Base-by-base conservation (phyloP, 2,329 filamentous ascomycete species). In the Neophaeococcomyces mojaviensis region DNA sequence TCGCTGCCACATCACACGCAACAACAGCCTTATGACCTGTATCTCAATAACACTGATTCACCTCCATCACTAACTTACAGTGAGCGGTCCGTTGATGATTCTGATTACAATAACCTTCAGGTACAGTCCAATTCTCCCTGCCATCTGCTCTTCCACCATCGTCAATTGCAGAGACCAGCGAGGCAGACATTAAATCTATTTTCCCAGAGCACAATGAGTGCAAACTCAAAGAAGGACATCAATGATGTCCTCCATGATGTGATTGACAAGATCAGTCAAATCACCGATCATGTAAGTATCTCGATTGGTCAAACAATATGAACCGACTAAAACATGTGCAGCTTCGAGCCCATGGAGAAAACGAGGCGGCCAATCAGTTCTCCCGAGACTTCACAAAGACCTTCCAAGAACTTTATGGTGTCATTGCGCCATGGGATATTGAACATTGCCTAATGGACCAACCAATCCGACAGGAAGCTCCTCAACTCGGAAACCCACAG, bases 321-420 rank as follows among this genome's bases (percentile, higher is more conserved):
- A 40, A 35, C 49, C 38, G 38, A 40, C 51, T 56, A 50, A 55
- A 47, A 41, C 52, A n/a, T 31, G n/a, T 24, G 16, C 46, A 66
- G 64, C 56, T 66, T 42, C 59, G 60, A 31, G 49, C 50, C 36
- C 52, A 61, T 46, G 54, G 57, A 20, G 57, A 59, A 52, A 53
- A 58, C 37, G 51, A 59, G 15, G 53, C 59, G 39, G 62, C 64
- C 24, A 66, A 67, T 49, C 56, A 59, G 24, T 59, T 67, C 38
- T 62, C 61, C 35, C 62, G 61, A 34, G 52, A 61, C 42, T 61
- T 66, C 26, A 54, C 63, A 13, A 54, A 57, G 28, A 58, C 56
- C 37, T 65, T 65, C 51, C 60, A 58, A 12, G 20, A 22, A 9
- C 41, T 44, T 26, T 35, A 35, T 15, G 55, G 62, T 16, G 59